These are phyloP conservation scores for Xylariaceae sp. DNA, from an alignment of 2,329 filamentous ascomycete species.

Conservation along the genomic window DNA sequence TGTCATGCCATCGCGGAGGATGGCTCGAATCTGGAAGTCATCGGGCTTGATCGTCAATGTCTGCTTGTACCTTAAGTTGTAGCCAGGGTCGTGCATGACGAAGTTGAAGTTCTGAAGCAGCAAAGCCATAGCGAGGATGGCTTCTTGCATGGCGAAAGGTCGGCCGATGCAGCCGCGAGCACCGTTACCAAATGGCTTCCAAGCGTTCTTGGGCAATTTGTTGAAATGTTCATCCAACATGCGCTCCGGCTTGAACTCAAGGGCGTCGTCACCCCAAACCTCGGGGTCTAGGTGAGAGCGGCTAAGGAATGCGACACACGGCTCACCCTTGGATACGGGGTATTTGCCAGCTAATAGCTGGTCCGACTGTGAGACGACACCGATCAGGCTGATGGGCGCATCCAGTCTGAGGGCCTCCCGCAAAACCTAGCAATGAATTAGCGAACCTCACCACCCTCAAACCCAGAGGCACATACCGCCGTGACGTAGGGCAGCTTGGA, in stretches of 20 bases:
- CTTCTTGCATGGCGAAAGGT: constrained; percentile 70
- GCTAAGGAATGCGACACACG: constrained; percentile 44
- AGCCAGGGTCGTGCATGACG: constrained; percentile 49
- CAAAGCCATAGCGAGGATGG: constrained; percentile 51
- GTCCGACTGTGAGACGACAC: constrained; percentile 49
- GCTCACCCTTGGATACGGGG: constrained; percentile 46
- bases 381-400: constrained; percentile 55
- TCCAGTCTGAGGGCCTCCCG: constrained; percentile 60
- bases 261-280: constrained; percentile 60
- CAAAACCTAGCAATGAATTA: constrained; percentile 38
- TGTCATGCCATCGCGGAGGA: constrained; percentile 40
- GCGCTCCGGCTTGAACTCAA: constrained; percentile 63
- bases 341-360: constrained; percentile 57
- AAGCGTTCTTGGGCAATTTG: constrained; percentile 55
- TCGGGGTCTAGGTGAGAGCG: constrained; percentile 56
- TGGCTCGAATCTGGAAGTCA: constrained; percentile 48
- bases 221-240: constrained; percentile 67
- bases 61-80: constrained; percentile 41
- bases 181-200: constrained; percentile 73
- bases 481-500: constrained; percentile 60
- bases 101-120: constrained; percentile 59
- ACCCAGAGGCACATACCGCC: constrained; percentile 37
- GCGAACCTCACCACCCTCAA: neutral
- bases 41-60: constrained; percentile 48
- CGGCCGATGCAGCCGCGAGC: constrained; percentile 65